These are phyloP conservation scores for Solanum bukasovii DNA, from an alignment of 257 asterid genomes.

Conservation along the genomic window DNA sequence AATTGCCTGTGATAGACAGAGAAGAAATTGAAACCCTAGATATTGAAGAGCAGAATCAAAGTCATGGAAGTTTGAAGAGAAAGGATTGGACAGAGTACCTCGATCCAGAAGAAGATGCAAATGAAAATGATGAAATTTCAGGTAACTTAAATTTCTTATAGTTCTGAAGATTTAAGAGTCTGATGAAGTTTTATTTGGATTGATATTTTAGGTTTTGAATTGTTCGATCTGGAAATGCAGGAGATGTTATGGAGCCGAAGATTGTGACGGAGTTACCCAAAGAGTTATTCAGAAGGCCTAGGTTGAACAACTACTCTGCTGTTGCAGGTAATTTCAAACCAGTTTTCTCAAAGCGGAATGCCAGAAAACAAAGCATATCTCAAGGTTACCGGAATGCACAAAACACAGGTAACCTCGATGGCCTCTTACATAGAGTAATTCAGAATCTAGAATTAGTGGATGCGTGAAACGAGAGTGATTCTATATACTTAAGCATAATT, in stretches of 20 bases:
- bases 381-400: neutral
- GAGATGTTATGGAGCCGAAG: slow-evolving; percentile 32
- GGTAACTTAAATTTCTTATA: slow-evolving; percentile 14
- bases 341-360: slow-evolving; percentile 18
- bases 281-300: slow-evolving; percentile 41
- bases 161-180: neutral
- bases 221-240: slow-evolving; percentile 25
- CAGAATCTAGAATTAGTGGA: neutral
- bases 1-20: neutral
- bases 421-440: neutral
- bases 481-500: neutral
- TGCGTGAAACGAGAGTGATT: neutral
- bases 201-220: neutral
- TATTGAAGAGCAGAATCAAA: neutral
- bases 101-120: slow-evolving; percentile 25
- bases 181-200: neutral
- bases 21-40: slow-evolving; percentile 10
- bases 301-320: slow-evolving; percentile 19
- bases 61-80: slow-evolving; percentile 23
- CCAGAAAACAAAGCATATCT: slow-evolving; percentile 14
- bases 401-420: neutral
- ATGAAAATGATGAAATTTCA: slow-evolving; percentile 6
- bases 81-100: slow-evolving; percentile 76
- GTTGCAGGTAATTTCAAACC: slow-evolving; percentile 21
- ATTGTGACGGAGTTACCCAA: slow-evolving; percentile 64